These are phyloP conservation scores for carrot (Daucus carota) DNA, from an alignment of 129 eudicot genomes.

Conservation along the genomic window DNA sequence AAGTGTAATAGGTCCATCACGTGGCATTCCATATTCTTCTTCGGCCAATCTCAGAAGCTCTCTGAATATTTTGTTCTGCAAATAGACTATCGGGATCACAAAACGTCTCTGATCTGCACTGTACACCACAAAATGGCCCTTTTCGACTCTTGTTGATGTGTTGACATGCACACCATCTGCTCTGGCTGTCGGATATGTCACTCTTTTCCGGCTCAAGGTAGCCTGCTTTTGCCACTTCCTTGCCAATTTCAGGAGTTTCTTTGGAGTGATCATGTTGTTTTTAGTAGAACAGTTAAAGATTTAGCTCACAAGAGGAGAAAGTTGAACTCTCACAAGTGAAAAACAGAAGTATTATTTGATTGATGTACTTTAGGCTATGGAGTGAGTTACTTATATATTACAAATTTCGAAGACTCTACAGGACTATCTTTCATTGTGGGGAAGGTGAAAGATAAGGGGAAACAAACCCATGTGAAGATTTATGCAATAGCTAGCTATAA, in stretches of 20 bases:
- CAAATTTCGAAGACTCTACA: background rate
- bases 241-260: constrained; percentile 12
- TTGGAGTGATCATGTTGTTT: constrained; percentile 12
- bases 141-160: constrained; percentile 8
- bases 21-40: constrained; percentile 35
- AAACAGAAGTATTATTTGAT: background rate
- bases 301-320: background rate
- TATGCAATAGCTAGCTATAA: background rate
- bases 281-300: background rate
- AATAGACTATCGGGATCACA: constrained; percentile 18
- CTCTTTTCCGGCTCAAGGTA: background rate
- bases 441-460: background rate
- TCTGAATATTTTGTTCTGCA: constrained; percentile 13
- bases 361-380: constrained; percentile 6
- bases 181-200: background rate
- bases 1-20: constrained; percentile 27
- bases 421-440: constrained; percentile 7
- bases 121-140: constrained; percentile 34
- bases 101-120: constrained; percentile 23
- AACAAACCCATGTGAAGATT: constrained; percentile 9
- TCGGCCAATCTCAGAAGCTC: constrained; percentile 31
- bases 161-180: background rate
- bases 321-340: background rate
- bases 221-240: constrained; percentile 16
- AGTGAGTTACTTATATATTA: constrained; percentile 15